Percentiles rank a stretch among this genome's conserved stretches.
Conservation (phyloP, 1,284 basidiomycete species). For the Hymenochaete sp. region DNA sequence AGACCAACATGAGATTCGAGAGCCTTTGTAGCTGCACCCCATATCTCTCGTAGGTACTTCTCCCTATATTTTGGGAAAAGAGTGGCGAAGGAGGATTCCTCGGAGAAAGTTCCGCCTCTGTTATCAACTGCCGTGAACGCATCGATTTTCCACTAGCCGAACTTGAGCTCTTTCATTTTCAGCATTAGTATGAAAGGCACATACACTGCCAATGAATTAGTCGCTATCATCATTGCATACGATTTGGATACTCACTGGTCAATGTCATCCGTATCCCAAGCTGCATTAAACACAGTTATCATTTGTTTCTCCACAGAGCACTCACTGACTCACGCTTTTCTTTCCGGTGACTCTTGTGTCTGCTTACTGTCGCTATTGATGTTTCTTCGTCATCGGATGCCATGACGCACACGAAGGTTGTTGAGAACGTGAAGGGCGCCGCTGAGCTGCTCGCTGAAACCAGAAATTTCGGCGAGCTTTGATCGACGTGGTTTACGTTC, state of each 20-base stretch:
- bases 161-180: neutral
- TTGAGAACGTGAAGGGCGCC: too few species aligned
- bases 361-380: conserved; percentile 45
- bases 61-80: conserved; percentile 99
- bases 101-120: conserved; percentile 75
- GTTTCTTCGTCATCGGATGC: conserved; percentile 35
- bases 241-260: conserved; percentile 69
- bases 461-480: too few species aligned
- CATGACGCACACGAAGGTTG: too few species aligned
- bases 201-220: conserved; percentile 27
- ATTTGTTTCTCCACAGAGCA: neutral
- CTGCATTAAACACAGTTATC: conserved; percentile 33
- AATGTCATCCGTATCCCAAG: conserved; percentile 98
- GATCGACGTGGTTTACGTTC: too few species aligned
- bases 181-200: neutral
- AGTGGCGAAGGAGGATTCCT: conserved; percentile 96
- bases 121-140: conserved; percentile 71
- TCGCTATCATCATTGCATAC: conserved; percentile 18
- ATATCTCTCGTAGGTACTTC: conserved; percentile 90
- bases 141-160: conserved; percentile 80
- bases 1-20: conserved; percentile 69
- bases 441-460: too few species aligned
- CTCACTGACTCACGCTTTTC: conserved; percentile 67
- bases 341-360: conserved; percentile 84
- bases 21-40: conserved; percentile 86